These are phyloP conservation scores for Pythium brassicae DNA, from an alignment of 352 stramenopile genomes.

Conservation along the genomic window DNA sequence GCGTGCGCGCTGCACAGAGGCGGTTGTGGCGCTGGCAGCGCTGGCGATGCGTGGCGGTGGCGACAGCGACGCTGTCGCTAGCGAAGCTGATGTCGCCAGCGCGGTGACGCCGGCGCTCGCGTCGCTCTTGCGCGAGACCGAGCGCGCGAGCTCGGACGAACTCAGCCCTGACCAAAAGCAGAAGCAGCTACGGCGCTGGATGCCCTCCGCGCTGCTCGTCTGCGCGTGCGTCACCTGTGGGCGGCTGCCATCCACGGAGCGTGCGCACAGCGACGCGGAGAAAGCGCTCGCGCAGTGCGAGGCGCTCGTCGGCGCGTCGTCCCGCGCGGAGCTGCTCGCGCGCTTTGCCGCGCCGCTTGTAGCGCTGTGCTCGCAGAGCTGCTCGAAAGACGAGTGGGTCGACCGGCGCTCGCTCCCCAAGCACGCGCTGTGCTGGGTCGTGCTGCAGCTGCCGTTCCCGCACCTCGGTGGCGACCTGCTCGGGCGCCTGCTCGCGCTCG, in stretches of 20 bases:
- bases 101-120: not conserved
- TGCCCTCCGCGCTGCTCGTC: conserved; percentile 30
- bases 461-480: conserved; percentile 65
- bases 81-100: not conserved
- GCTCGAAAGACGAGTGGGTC: conserved; percentile 70
- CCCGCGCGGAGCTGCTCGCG: conserved; percentile 18
- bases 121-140: not conserved
- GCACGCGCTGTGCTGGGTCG: conserved; percentile 46
- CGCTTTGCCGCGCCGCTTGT: conserved; percentile 33
- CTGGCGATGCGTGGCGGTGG: not conserved
- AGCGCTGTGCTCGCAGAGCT: conserved; percentile 42
- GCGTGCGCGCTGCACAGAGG: conserved; percentile 5
- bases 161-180: too few relatives aligned
- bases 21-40: not conserved
- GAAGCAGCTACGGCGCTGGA: conserved; percentile 30
- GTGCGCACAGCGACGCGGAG: conserved; percentile 16
- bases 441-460: conserved; percentile 52
- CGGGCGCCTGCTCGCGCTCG: conserved; percentile 65
- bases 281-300: conserved; percentile 21
- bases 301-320: conserved; percentile 5
- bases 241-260: conserved; percentile 19
- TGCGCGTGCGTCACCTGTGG: conserved; percentile 29
- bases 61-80: not conserved
- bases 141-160: not conserved
- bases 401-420: conserved; percentile 37